phyloP scores from a whole-genome alignment of 2,329 filamentous ascomycete genomes.

The Ceratocystis eucalypticola region DNA sequence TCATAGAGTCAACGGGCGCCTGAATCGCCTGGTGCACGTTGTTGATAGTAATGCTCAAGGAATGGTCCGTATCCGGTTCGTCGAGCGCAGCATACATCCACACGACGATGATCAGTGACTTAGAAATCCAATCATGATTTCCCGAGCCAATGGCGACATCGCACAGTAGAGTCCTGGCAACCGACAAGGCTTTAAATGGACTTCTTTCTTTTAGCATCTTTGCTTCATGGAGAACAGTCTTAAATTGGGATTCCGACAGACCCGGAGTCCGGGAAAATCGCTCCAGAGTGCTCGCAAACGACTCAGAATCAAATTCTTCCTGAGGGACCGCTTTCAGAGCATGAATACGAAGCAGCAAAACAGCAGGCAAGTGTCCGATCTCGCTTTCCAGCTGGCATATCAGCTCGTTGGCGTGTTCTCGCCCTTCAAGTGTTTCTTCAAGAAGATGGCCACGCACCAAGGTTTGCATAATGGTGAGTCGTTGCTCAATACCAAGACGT shows the following conservation, averaged over 20 bases:
- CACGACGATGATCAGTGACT: constrained; percentile 51
- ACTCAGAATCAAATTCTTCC: constrained; percentile 35
- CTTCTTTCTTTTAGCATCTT: constrained; percentile 47
- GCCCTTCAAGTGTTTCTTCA: constrained; percentile 31
- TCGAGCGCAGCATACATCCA: constrained; percentile 44
- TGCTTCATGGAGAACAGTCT: constrained; percentile 52
- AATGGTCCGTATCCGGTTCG: constrained; percentile 17
- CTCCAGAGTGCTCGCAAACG: constrained; percentile 41
- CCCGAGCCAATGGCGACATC: constrained; percentile 39
- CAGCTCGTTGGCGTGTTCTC: constrained; percentile 41
- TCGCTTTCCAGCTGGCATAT: constrained; percentile 49
- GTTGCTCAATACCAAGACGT: constrained; percentile 48
- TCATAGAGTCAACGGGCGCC: constrained; percentile 41
- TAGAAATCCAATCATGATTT: constrained; percentile 51
- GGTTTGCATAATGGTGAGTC: constrained; percentile 51
- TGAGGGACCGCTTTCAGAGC: constrained; percentile 39
- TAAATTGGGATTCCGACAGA: constrained; percentile 50
- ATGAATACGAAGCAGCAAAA: constrained; percentile 56
- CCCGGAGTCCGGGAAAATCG: constrained; percentile 48
- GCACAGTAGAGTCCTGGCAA: constrained; percentile 51
- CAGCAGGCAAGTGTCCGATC: constrained; percentile 49
- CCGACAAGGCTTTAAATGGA: constrained; percentile 34
- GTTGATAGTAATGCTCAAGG: constrained; percentile 21
- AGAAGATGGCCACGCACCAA: constrained; percentile 43
- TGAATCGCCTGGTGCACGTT: constrained; percentile 33